phyloP scores from a whole-genome alignment of 176 grass and related monocot genomes.

The Rhynchospora pubera region DNA sequence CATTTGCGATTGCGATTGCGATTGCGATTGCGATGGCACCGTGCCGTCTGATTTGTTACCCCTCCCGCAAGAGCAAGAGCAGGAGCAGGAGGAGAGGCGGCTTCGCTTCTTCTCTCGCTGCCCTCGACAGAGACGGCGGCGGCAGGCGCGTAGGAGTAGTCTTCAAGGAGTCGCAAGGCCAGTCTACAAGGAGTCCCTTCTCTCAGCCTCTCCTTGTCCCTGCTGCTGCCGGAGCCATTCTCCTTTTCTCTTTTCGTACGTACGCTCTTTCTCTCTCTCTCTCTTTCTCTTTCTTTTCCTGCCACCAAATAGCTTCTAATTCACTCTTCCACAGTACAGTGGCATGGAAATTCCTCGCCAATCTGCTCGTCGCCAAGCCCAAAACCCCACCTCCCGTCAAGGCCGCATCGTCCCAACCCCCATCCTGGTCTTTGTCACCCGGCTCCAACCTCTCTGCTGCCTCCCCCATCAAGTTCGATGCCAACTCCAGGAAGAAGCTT shows the following conservation, averaged over 20 bases:
- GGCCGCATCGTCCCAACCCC: slow-evolving; percentile 19
- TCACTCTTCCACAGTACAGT: slow-evolving; percentile 78
- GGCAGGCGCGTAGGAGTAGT: slow-evolving; percentile 32
- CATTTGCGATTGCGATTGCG: too few species aligned
- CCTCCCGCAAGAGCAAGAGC: too few species aligned
- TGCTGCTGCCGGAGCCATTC: slow-evolving; percentile 36
- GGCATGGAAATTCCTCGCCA: slow-evolving; percentile 66
- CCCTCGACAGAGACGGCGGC: slow-evolving; percentile 16
- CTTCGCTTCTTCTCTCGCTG: slow-evolving; percentile 15
- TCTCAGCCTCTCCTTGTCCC: slow-evolving; percentile 41
- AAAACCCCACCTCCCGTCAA: slow-evolving; percentile 26
- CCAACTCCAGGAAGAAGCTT: slow-evolving; percentile 62
- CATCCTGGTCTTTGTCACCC: slow-evolving; percentile 69
- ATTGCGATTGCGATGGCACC: not conserved
- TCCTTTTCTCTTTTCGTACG: slow-evolving; percentile 70
- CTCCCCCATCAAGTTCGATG: slow-evolving; percentile 34
- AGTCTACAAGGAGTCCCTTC: too few species aligned
- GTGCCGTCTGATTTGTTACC: not conserved
- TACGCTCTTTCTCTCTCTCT: not conserved
- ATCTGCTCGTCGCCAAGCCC: slow-evolving; percentile 44
- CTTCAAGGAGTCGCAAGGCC: slow-evolving; percentile 51
- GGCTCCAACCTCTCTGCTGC: slow-evolving; percentile 64
- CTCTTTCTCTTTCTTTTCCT: too few species aligned
- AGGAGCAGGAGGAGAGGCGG: not conserved
- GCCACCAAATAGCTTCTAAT: slow-evolving; percentile 45